Evolutionary conservation across 169 alveolate species (phyloP).

Genomic region (Cyclospora cayetanensis): DNA sequence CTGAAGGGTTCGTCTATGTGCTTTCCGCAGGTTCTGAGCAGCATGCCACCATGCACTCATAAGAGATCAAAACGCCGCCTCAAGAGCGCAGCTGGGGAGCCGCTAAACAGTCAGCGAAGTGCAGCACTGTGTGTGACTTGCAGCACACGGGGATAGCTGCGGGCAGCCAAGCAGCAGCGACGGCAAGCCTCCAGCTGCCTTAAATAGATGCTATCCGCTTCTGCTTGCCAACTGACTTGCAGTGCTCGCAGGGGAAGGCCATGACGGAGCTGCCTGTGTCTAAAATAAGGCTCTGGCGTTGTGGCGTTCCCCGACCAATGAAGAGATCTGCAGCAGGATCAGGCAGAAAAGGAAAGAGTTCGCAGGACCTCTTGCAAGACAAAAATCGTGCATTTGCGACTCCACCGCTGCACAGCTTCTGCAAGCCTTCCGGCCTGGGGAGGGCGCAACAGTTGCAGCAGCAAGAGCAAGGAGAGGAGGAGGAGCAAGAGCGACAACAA

Average conservation of each 20-base stretch:
- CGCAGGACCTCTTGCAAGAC: neutral
- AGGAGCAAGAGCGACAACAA: neutral
- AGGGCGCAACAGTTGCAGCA: too few species aligned
- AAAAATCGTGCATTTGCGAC: too few species aligned
- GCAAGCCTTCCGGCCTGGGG: too few species aligned
- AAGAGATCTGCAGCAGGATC: conserved; percentile 13
- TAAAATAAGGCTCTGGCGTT: conserved; percentile 77
- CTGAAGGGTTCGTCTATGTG: conserved; percentile 77
- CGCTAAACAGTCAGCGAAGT: too few species aligned
- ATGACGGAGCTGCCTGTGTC: conserved; percentile 81
- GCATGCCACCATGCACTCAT: neutral
- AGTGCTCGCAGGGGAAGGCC: conserved; percentile 76
- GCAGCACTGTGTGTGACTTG: too few species aligned
- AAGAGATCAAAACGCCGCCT: too few species aligned
- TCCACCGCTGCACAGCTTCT: too few species aligned
- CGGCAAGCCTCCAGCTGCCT: too few species aligned
- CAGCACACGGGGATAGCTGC: too few species aligned
- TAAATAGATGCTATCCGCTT: too few species aligned
- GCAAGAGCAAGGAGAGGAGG: neutral
- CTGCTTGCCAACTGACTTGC: conserved; percentile 71
- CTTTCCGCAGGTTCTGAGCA: conserved; percentile 73
- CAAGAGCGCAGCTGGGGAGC: too few species aligned
- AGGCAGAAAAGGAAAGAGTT: neutral
- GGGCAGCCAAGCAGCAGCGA: too few species aligned
- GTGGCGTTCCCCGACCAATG: conserved; percentile 70